Conservation (phyloP, 192 early-diverging fungal species). For the Backusella parvicylindrica region DNA sequence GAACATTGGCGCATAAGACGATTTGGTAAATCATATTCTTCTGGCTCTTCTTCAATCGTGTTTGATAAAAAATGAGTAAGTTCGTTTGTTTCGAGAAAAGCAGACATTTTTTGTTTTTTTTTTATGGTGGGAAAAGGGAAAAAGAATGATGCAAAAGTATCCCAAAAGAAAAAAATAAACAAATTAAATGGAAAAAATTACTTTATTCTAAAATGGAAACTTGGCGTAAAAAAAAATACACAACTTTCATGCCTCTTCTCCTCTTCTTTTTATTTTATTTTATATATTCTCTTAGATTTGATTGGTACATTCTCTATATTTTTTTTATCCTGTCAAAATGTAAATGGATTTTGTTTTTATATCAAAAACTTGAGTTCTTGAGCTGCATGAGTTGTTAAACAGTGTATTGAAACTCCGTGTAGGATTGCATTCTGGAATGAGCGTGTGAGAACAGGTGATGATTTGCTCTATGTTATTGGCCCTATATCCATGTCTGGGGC, state of each 20-base stretch:
- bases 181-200: neutral
- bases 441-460: constrained; percentile 4
- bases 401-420: neutral
- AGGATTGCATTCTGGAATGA: constrained; percentile 1
- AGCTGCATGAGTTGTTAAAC: neutral
- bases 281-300: neutral
- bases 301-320: neutral
- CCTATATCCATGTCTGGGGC: too few species aligned
- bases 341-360: neutral
- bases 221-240: constrained; percentile 4
- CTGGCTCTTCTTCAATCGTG: constrained; percentile 1
- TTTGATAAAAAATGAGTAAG: neutral
- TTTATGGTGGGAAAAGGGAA: neutral
- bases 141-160: neutral
- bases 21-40: neutral
- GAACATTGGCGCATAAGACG: neutral
- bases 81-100: neutral
- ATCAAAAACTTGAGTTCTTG: neutral
- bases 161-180: neutral
- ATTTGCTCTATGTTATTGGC: neutral
- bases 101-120: neutral
- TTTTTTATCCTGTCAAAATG: neutral
- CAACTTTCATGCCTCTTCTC: neutral
- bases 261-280: neutral
- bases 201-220: neutral